A percentile compares a stretch with the other conserved stretches of the same genome.
phyloP scores from a whole-genome alignment of 176 grass and related monocot species.

The Aegilops longissima region DNA sequence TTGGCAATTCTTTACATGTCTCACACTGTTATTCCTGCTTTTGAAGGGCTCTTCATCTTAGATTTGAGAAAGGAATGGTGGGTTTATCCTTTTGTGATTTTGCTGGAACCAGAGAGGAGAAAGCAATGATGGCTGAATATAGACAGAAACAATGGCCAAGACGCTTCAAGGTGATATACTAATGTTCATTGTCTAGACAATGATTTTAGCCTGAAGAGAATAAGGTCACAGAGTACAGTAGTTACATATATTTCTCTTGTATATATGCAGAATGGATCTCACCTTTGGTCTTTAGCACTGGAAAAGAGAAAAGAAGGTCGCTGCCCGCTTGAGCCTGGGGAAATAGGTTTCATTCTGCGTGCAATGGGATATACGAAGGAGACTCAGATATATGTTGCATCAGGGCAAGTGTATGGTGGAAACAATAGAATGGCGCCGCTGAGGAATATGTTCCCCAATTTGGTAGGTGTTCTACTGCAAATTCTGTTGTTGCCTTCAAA shows the following conservation, averaged over 20 bases:
- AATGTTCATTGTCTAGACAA: background rate
- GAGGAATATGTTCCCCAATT: conserved; percentile 97
- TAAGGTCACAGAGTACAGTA: background rate
- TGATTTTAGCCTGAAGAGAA: background rate
- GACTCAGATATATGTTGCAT: conserved; percentile 98
- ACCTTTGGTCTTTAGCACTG: conserved; percentile 80
- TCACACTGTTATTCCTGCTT: conserved; percentile 26
- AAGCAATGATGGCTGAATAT: conserved; percentile 92
- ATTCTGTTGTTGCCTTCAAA: background rate
- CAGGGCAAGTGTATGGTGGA: conserved; percentile 93
- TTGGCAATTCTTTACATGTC: conserved; percentile 18
- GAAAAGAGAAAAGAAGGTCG: conserved; percentile 97
- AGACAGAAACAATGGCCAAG: conserved; percentile 95
- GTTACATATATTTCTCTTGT: conserved; percentile 19
- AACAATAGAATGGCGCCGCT: conserved; percentile 81
- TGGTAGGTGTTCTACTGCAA: conserved; percentile 46
- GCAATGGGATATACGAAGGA: conserved; percentile 94
- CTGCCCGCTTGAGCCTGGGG: conserved; percentile 92
- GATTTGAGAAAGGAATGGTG: conserved; percentile 99
- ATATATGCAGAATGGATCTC: conserved; percentile 83
- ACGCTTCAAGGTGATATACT: conserved; percentile 83
- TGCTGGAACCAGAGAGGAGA: conserved; percentile 92
- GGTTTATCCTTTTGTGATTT: conserved; percentile 98
- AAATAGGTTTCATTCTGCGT: conserved; percentile 85
- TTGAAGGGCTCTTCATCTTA: conserved; percentile 92